Base-by-base conservation (phyloP, 2,329 filamentous ascomycete genomes). In the Alternaria rosae region DNA sequence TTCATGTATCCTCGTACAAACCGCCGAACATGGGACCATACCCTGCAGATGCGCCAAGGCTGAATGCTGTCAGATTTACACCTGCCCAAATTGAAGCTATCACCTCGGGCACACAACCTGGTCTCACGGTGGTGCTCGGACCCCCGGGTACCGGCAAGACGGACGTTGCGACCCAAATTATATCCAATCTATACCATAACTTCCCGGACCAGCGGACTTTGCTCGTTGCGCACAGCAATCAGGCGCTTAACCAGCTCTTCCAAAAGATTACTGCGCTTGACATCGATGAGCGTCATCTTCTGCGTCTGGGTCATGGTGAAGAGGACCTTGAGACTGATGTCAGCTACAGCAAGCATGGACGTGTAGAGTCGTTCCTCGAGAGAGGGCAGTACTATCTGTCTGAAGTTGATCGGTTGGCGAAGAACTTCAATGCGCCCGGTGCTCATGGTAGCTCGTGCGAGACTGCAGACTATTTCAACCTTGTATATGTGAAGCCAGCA, bases 151-250 rank as follows among this genome's bases (percentile, higher is more conserved):
- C 95, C 7, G 95, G 96, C 65, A 99, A 99, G 83, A 99, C 95
- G n/a, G 95, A 99, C 80, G 95, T 99, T 55, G 94, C 93, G 50
- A 97, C 94, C 5, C 95, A 99, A 79, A 96, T 98, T 77, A 99
- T 99, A 81, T 97, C 92, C 83, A 97, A 98, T 78, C 91, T 99
- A 70, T 99, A 99, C 76, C 94, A 98, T 83, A 97, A 98, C 80
- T 99, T 97, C 77, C 94, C 95, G 8, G 85, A 90, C 66, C 93
- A 99, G 79, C 91, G 93, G 70, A 99, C 95, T 0, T 83, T 99
- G 17, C 87, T 99, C 42, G 89, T 99, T 66, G 95, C 95, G 5
- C 95, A 99, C 79, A 98, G 94, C 80, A 99, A 99, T 76, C 96
- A 99, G 79, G 96, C 95, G 3, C 84, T 99, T 10, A 99, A 99